phyloP scores from a whole-genome alignment of 805 yeast genomes.

The Kodamaea sagamina region DNA sequence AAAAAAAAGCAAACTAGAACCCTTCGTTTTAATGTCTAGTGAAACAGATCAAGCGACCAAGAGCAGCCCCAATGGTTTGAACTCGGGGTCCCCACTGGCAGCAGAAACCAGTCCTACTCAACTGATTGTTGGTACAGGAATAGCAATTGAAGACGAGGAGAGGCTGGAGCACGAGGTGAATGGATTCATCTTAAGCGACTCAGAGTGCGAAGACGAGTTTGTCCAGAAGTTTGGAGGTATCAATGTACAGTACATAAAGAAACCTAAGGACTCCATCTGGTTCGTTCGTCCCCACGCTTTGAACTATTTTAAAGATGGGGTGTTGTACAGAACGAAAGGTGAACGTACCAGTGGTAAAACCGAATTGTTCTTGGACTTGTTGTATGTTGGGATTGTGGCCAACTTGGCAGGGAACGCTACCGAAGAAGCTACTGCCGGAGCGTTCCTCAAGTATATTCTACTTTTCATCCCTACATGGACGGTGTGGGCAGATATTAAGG shows the following conservation, averaged over 20 bases:
- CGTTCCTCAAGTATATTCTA: conserved; percentile 50
- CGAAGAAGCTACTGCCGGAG: conserved; percentile 48
- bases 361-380: conserved; percentile 62
- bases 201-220: conserved; percentile 30
- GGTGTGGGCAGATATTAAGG: conserved; percentile 66
- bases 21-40: too few relatives aligned
- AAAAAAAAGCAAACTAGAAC: too few relatives aligned
- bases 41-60: too few relatives aligned
- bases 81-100: too few relatives aligned
- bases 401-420: conserved; percentile 57
- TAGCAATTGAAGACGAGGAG: neutral
- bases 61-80: too few relatives aligned
- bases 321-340: conserved; percentile 53
- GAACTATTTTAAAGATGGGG: conserved; percentile 60
- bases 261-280: conserved; percentile 40
- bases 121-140: too few relatives aligned
- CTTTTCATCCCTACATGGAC: conserved; percentile 61
- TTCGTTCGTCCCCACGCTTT: conserved; percentile 58
- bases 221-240: conserved; percentile 52
- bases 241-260: conserved; percentile 46
- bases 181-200: neutral
- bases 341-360: conserved; percentile 54
- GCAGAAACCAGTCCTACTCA: too few relatives aligned
- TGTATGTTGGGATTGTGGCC: conserved; percentile 65
- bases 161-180: neutral